Conservation (phyloP, 345 rosid genomes). For the Salix purpurea region DNA sequence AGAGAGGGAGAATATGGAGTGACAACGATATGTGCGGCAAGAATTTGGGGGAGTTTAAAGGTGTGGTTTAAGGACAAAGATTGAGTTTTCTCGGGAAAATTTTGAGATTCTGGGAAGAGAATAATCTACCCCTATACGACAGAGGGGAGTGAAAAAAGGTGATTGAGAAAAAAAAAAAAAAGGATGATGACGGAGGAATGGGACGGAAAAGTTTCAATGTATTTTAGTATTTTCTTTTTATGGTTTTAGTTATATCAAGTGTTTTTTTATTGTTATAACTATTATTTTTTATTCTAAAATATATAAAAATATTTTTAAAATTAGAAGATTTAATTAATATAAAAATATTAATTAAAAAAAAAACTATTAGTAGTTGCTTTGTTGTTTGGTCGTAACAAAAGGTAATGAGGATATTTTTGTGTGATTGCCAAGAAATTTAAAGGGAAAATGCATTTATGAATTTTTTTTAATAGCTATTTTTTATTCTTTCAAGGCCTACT, state of each 20-base stretch:
- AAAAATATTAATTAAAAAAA: too few relatives aligned
- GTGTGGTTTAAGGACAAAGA: constrained; percentile 23
- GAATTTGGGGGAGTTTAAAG: constrained; percentile 21
- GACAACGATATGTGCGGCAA: constrained; percentile 22
- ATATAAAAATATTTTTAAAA: too few relatives aligned
- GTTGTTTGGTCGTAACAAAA: too few relatives aligned
- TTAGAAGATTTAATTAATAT: too few relatives aligned
- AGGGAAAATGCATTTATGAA: too few relatives aligned
- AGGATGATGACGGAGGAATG: constrained; percentile 12
- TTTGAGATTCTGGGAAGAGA: constrained; percentile 16
- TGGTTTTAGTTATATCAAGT: too few relatives aligned
- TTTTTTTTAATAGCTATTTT: too few relatives aligned
- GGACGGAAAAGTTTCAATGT: neutral
- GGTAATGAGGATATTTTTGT: too few relatives aligned
- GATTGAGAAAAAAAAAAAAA: neutral
- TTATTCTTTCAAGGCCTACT: neutral
- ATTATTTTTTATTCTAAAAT: too few relatives aligned
- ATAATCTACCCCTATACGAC: neutral
- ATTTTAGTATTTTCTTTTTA: neutral
- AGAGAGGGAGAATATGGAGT: constrained; percentile 1
- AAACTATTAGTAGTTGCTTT: too few relatives aligned
- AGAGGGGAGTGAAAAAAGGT: neutral
- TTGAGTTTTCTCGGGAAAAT: constrained; percentile 27
- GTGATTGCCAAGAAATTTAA: too few relatives aligned
- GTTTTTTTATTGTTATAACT: too few relatives aligned